Evolutionary conservation across 1,284 basidiomycete genomes (phyloP).

Genomic region (Coriolopsis trogii): DNA sequence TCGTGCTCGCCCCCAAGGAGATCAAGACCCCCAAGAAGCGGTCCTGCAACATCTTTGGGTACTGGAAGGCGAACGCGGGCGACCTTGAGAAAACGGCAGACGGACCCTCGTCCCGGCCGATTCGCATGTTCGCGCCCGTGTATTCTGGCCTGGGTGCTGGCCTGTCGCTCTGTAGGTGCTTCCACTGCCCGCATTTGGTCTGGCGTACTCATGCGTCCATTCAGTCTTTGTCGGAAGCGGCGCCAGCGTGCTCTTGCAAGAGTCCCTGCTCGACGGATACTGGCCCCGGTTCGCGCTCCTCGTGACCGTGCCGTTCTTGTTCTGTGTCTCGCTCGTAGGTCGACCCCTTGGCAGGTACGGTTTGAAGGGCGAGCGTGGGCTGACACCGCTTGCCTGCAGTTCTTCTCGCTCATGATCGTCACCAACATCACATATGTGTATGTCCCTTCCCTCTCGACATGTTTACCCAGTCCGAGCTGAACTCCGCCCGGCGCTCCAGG

Average conservation of each 20-base stretch:
- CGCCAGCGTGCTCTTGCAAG: constrained; percentile 58
- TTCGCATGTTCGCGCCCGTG: constrained; percentile 76
- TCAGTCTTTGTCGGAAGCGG: constrained; percentile 68
- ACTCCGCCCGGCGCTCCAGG: constrained; percentile 34
- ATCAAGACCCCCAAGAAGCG: constrained; percentile 28
- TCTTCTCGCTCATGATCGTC: constrained; percentile 66
- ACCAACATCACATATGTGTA: constrained; percentile 61
- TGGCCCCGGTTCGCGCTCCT: constrained; percentile 67
- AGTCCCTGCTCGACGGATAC: constrained; percentile 68
- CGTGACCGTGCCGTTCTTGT: constrained; percentile 66
- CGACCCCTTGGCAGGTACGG: neutral
- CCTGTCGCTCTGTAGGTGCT: constrained; percentile 58
- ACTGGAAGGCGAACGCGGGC: constrained; percentile 39
- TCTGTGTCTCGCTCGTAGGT: constrained; percentile 70
- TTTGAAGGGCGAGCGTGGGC: neutral
- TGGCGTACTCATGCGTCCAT: neutral
- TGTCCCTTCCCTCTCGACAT: constrained; percentile 26
- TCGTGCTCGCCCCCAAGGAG: constrained; percentile 38
- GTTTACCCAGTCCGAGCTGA: neutral
- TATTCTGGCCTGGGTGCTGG: constrained; percentile 76
- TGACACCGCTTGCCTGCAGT: constrained; percentile 39
- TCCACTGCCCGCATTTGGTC: constrained; percentile 8
- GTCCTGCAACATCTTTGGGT: constrained; percentile 37
- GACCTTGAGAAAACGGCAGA: constrained; percentile 56
- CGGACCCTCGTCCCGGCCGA: constrained; percentile 47